Conservation (phyloP, 2,329 filamentous ascomycete genomes). For the Hyphodiscus sp. region DNA sequence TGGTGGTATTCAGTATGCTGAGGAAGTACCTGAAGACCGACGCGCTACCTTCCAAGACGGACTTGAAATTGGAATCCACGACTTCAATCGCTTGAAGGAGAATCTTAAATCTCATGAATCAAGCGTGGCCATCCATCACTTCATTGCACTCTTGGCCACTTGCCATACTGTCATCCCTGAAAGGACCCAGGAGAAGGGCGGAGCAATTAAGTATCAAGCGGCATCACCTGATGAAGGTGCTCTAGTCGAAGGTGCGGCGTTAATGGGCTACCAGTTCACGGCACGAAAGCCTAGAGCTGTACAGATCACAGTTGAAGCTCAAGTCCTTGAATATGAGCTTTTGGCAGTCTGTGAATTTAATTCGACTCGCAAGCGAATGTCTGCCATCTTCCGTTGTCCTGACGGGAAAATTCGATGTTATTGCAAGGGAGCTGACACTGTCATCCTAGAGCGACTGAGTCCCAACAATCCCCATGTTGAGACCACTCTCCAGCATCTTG, state of each 20-base stretch:
- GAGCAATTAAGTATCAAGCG: constrained; percentile 92
- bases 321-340: constrained; percentile 77
- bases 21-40: constrained; percentile 86
- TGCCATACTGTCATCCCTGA: constrained; percentile 98
- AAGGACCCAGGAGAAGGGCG: constrained; percentile 66
- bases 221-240: constrained; percentile 96
- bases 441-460: constrained; percentile 86
- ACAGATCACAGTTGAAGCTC: constrained; percentile 69
- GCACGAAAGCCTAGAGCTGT: constrained; percentile 87
- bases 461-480: constrained; percentile 83
- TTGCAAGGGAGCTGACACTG: constrained; percentile 94
- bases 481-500: constrained; percentile 85
- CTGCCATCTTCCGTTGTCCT: constrained; percentile 90
- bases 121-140: constrained; percentile 68
- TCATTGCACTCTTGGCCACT: constrained; percentile 77
- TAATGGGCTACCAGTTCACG: constrained; percentile 81
- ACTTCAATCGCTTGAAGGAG: constrained; percentile 56
- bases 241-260: constrained; percentile 84
- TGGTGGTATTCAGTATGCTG: constrained; percentile 86
- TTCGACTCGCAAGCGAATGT: constrained; percentile 96
- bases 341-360: constrained; percentile 99
- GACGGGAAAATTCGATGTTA: constrained; percentile 93
- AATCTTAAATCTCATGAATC: constrained; percentile 53
- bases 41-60: constrained; percentile 74
- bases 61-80: constrained; percentile 62